phyloP scores from a whole-genome alignment of 768 basidiomycete genomes.

The Lentinus brumalis region DNA sequence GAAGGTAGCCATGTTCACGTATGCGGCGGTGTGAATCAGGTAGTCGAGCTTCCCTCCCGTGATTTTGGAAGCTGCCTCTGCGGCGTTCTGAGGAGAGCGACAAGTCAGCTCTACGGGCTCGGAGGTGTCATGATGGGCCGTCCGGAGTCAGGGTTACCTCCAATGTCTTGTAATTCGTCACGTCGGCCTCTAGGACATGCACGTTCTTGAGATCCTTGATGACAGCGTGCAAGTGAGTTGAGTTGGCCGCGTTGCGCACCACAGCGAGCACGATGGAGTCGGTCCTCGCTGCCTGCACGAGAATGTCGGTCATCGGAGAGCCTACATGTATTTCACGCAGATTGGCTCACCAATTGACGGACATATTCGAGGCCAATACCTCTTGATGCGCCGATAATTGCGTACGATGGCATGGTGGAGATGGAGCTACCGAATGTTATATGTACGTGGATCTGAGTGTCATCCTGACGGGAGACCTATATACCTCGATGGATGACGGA shows the following conservation, averaged over 20 bases:
- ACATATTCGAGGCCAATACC: slow-evolving; percentile 20
- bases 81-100: not conserved
- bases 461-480: too few relatives aligned
- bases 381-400: slow-evolving; percentile 21
- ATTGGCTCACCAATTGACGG: not conserved
- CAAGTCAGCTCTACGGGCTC: not conserved
- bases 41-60: not conserved
- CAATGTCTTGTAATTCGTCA: slow-evolving; percentile 33
- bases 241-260: slow-evolving; percentile 18
- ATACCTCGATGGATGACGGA: too few relatives aligned
- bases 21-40: slow-evolving; percentile 6
- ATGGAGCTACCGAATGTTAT: too few relatives aligned
- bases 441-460: too few relatives aligned
- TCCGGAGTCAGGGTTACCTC: slow-evolving; percentile 23
- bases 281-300: not conserved
- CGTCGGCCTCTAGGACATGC: slow-evolving; percentile 38
- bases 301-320: too few relatives aligned
- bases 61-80: not conserved
- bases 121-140: not conserved
- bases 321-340: not conserved
- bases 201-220: slow-evolving; percentile 26
- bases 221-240: slow-evolving; percentile 9
- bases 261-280: slow-evolving; percentile 23
- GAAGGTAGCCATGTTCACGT: not conserved
- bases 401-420: slow-evolving; percentile 10